Conservation (phyloP, 2,329 filamentous ascomycete genomes). For the Fusarium sp. region DNA sequence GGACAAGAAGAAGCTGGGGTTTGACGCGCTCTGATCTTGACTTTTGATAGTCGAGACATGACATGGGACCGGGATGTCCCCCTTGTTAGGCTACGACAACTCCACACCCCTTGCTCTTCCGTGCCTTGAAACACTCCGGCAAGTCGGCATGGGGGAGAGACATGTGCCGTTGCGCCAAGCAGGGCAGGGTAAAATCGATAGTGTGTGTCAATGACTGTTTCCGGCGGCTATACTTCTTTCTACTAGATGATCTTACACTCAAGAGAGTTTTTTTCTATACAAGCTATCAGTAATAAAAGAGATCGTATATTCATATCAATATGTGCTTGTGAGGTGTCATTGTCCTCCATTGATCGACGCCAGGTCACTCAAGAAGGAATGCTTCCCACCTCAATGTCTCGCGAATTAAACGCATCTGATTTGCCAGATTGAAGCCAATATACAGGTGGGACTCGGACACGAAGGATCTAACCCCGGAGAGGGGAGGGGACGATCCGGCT, state of each 20-base stretch:
- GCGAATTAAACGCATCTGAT: conserved; percentile 24
- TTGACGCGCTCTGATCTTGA: background rate
- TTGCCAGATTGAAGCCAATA: conserved; percentile 8
- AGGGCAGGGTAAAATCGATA: background rate
- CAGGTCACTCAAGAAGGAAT: background rate
- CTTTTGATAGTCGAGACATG: background rate
- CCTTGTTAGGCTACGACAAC: background rate
- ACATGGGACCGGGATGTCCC: background rate
- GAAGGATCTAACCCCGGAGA: conserved; percentile 22
- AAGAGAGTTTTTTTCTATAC: background rate
- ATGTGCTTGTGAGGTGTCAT: background rate
- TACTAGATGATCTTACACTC: background rate
- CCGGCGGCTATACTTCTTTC: conserved; percentile 1
- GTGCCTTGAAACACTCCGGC: background rate
- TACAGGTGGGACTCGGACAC: background rate
- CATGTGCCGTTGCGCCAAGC: conserved; percentile 1
- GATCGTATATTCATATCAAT: background rate
- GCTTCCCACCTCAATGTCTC: conserved; percentile 12
- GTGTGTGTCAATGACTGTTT: background rate
- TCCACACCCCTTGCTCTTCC: background rate
- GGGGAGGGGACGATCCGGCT: conserved; percentile 16
- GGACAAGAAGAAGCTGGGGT: background rate
- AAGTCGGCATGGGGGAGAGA: background rate
- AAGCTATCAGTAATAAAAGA: background rate
- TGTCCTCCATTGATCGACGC: background rate